phyloP scores from a whole-genome alignment of 2,329 filamentous ascomycete genomes.

The Penicillium sp. region DNA sequence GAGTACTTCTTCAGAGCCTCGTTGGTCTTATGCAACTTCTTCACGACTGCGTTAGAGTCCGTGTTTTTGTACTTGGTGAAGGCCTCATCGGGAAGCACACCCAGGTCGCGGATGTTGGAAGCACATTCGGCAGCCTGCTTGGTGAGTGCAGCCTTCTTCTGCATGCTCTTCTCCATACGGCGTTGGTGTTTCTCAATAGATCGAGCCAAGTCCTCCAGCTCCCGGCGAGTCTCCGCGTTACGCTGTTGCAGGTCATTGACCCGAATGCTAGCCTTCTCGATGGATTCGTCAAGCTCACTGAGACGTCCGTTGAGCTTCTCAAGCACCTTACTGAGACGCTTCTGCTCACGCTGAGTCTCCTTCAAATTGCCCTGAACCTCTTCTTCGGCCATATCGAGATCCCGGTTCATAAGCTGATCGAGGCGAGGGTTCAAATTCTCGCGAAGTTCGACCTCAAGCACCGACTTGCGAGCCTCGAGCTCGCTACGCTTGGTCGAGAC shows the following conservation, averaged over 20 bases:
- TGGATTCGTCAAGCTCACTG: slow-evolving; percentile 68
- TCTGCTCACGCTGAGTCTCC: slow-evolving; percentile 77
- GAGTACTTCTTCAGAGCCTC: slow-evolving; percentile 94
- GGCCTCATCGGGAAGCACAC: slow-evolving; percentile 88
- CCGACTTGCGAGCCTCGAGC: slow-evolving; percentile 75
- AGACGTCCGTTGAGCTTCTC: slow-evolving; percentile 67
- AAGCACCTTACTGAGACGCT: slow-evolving; percentile 69
- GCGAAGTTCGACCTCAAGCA: slow-evolving; percentile 82
- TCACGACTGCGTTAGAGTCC: slow-evolving; percentile 70
- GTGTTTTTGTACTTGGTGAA: slow-evolving; percentile 87
- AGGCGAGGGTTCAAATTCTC: slow-evolving; percentile 84
- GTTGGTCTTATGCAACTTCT: slow-evolving; percentile 83
- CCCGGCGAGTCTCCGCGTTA: slow-evolving; percentile 63
- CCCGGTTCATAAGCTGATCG: slow-evolving; percentile 77
- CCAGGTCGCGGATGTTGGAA: slow-evolving; percentile 87
- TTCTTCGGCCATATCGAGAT: slow-evolving; percentile 64
- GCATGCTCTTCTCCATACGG: slow-evolving; percentile 85
- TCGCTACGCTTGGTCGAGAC: slow-evolving; percentile 71
- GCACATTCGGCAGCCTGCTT: slow-evolving; percentile 76
- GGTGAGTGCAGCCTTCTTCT: slow-evolving; percentile 77
- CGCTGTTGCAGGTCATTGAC: slow-evolving; percentile 60
- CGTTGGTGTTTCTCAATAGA: slow-evolving; percentile 84
- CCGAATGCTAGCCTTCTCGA: slow-evolving; percentile 58
- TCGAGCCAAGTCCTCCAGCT: slow-evolving; percentile 71
- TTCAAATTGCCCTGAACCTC: slow-evolving; percentile 64